Base-by-base conservation (phyloP, 768 basidiomycete species). In the Phanerochaete carnosa region DNA sequence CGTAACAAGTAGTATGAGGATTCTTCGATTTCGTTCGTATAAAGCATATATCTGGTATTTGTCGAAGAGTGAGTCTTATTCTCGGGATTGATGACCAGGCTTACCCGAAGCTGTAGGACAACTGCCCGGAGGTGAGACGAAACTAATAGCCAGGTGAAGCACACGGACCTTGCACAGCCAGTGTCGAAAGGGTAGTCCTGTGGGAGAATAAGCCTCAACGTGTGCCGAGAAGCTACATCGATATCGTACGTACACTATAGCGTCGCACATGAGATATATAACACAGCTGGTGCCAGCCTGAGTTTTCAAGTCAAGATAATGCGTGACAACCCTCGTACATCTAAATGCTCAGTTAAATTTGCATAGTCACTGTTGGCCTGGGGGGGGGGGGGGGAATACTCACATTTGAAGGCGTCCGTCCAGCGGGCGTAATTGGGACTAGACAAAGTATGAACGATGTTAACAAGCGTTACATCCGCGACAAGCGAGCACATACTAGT, bases 61-160 rank as follows among this genome's bases (percentile, higher is more conserved):
- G 2, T 57, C 6, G 7, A 19, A 25, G 25, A 32, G 19, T 51
- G 19, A 37, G 25, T 12, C 16, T 30, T 11, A 49, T 26, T 46
- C 1, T 32, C 11, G 8, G 50, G 22, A 13, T 11, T 9, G 37
- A 28, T 22, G 16, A 26, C 3, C 25, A 29, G 5, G 50, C 63
- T 33, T 37, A 64, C 63, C 15, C 63, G 56, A 1, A 64, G 39
- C 54, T 64, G 63, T 25, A 64, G 43, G n/a, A 64, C 59, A 13
- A 59, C 63, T 64, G 23, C n/a, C 2, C 13, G 13, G 55, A 19
- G 28, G 28, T 37, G 22, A 25, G 23, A 12, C 2, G 16, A 45
- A 25, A 15, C 22, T 12, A 35, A 53, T 33, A 3, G 23, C 15
- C 33, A 53, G 9, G 37, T 1, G 15, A 23, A 45, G 19, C 3